phyloP scores from a whole-genome alignment of 2,329 filamentous ascomycete species.

The Acephala macrosclerotiorum region DNA sequence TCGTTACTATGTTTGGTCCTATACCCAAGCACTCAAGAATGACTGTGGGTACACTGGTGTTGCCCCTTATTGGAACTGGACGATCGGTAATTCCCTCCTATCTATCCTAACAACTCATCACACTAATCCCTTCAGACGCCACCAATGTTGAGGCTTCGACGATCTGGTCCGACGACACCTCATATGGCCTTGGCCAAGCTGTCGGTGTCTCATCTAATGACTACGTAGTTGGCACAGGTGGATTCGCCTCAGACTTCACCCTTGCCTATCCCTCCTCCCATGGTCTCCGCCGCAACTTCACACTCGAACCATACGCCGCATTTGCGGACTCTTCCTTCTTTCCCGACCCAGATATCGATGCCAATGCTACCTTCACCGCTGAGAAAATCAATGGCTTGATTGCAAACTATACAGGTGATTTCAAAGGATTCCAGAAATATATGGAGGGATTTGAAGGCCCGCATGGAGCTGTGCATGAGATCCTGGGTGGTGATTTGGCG shows the following conservation, averaged over 20 bases:
- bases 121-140: slow-evolving; percentile 5
- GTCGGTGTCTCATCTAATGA: slow-evolving; percentile 11
- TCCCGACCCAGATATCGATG: slow-evolving; percentile 13
- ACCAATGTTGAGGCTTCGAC: slow-evolving; percentile 1
- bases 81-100: slow-evolving; percentile 9
- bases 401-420: slow-evolving; percentile 17
- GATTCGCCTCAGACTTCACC: slow-evolving; percentile 19
- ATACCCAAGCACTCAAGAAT: not conserved
- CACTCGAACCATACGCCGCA: slow-evolving; percentile 8
- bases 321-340: slow-evolving; percentile 10
- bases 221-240: slow-evolving; percentile 13
- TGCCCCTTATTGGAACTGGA: slow-evolving; percentile 20
- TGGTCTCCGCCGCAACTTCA: slow-evolving; percentile 18
- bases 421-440: slow-evolving; percentile 15
- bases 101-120: not conserved
- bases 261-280: slow-evolving; percentile 16
- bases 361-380: slow-evolving; percentile 16
- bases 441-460: slow-evolving; percentile 19
- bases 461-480: slow-evolving; percentile 15
- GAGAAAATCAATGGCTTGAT: slow-evolving; percentile 6
- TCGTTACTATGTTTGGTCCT: slow-evolving; percentile 17
- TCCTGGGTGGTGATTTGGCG: slow-evolving; percentile 13
- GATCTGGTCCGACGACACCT: slow-evolving; percentile 17
- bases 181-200: slow-evolving; percentile 9
- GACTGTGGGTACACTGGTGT: slow-evolving; percentile 14